A percentile compares a stretch with the other conserved stretches of the same genome.
phyloP scores from a whole-genome alignment of 192 early-diverging fungal genomes.

The Coemansia interrupta region DNA sequence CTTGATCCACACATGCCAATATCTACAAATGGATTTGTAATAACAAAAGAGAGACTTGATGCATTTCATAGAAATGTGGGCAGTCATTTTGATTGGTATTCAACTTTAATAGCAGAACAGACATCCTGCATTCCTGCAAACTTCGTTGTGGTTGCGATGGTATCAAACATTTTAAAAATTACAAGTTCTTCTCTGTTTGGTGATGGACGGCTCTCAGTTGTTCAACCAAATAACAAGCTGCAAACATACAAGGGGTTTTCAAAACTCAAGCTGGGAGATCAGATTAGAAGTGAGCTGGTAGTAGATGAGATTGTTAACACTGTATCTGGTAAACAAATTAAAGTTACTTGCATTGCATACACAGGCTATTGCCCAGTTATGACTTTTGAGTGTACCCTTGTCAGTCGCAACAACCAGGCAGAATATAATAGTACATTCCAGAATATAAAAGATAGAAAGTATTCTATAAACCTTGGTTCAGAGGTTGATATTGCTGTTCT shows the following conservation, averaged over 20 bases:
- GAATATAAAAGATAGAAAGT: constrained; percentile 59
- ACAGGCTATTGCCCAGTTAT: constrained; percentile 61
- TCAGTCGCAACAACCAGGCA: no score
- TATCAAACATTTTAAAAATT: constrained; percentile 71
- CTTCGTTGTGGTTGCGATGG: constrained; percentile 78
- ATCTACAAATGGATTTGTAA: constrained; percentile 1
- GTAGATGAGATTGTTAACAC: constrained; percentile 76
- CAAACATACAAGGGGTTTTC: constrained; percentile 60
- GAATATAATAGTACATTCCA: constrained; percentile 51
- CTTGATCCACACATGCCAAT: neutral
- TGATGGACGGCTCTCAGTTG: constrained; percentile 76
- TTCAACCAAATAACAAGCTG: constrained; percentile 85
- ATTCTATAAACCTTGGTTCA: constrained; percentile 61
- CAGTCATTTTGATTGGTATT: constrained; percentile 61
- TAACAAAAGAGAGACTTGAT: constrained; percentile 55
- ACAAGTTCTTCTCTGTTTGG: constrained; percentile 81
- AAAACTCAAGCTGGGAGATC: constrained; percentile 66
- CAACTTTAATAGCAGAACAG: constrained; percentile 48
- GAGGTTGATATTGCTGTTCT: constrained; percentile 74
- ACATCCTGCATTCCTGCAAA: constrained; percentile 75
- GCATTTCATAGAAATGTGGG: constrained; percentile 59
- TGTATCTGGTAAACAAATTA: constrained; percentile 76
- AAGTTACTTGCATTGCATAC: constrained; percentile 63
- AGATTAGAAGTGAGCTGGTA: constrained; percentile 63
- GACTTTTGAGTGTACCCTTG: constrained; percentile 42